Conservation (phyloP, 192 early-diverging fungal genomes). For the Podila epigama region DNA sequence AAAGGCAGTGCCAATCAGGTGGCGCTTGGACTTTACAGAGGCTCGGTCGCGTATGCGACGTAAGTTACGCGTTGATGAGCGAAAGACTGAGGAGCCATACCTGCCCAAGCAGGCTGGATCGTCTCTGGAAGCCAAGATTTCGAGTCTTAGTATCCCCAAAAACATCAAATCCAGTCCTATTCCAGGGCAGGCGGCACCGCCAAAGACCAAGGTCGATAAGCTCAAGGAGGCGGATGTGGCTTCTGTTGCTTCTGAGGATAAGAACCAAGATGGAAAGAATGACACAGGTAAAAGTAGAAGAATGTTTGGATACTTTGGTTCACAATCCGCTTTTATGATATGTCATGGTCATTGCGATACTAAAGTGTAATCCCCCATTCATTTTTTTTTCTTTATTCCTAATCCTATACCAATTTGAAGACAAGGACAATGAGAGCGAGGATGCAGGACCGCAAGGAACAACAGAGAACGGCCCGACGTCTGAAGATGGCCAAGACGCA, state of each 20-base stretch:
- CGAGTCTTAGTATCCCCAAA: conserved; percentile 39
- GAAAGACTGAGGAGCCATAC: conserved; percentile 43
- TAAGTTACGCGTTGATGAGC: conserved; percentile 32
- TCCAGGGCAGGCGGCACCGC: not conserved
- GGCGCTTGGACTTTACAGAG: conserved; percentile 69
- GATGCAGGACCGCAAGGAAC: conserved; percentile 14
- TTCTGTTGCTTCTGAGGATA: conserved; percentile 28
- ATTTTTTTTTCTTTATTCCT: not conserved
- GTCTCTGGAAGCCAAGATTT: conserved; percentile 32
- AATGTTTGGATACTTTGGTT: not conserved
- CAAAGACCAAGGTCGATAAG: conserved; percentile 29
- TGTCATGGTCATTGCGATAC: no score
- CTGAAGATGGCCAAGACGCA: conserved; percentile 7
- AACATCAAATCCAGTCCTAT: conserved; percentile 37
- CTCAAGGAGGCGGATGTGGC: conserved; percentile 37
- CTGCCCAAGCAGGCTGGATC: conserved; percentile 45
- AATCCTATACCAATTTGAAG: not conserved
- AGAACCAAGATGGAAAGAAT: conserved; percentile 23
- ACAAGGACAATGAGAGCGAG: not conserved
- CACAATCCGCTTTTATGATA: no score
- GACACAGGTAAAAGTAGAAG: conserved; percentile 13
- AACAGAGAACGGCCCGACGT: not conserved
- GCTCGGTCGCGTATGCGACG: conserved; percentile 53
- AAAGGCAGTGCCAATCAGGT: conserved; percentile 37
- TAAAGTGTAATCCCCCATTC: no score